Evolutionary conservation across 371 early-diverging fungal species (phyloP).

Genomic region (Mortierella sp.): DNA sequence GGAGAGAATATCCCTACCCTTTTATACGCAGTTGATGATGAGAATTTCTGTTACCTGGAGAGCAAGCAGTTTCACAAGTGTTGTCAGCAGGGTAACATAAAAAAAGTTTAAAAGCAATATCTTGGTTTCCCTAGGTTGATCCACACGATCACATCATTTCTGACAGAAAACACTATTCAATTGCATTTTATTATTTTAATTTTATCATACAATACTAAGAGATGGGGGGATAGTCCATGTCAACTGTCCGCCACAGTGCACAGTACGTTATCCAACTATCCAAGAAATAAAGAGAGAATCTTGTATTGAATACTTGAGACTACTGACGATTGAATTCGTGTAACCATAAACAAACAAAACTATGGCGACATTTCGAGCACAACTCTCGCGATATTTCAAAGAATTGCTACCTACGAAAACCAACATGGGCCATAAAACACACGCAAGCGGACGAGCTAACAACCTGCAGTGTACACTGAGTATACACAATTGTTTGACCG

Average conservation of each 20-base stretch:
- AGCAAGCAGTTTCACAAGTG: not conserved
- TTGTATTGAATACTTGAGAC: not conserved
- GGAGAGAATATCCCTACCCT: not conserved
- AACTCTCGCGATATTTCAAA: slow-evolving; percentile 28
- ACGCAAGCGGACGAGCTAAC: too few relatives aligned
- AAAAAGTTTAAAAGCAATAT: not conserved
- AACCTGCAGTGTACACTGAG: too few relatives aligned
- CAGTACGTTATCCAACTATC: not conserved
- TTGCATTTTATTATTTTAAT: too few relatives aligned
- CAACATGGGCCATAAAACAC: too few relatives aligned
- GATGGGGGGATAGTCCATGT: not conserved
- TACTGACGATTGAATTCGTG: slow-evolving; percentile 20
- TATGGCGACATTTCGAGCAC: slow-evolving; percentile 46
- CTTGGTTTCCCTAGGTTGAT: not conserved
- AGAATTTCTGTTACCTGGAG: not conserved
- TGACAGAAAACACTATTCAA: too few relatives aligned
- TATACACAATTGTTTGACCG: too few relatives aligned
- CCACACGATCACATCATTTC: slow-evolving; percentile 3
- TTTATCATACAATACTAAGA: not conserved
- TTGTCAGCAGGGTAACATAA: not conserved
- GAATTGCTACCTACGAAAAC: not conserved
- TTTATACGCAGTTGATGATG: slow-evolving; percentile 21
- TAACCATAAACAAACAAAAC: not conserved
- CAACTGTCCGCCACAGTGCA: not conserved
- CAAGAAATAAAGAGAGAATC: not conserved